phyloP scores from a whole-genome alignment of 768 basidiomycete genomes.

The Macrolepiota fuliginosa region DNA sequence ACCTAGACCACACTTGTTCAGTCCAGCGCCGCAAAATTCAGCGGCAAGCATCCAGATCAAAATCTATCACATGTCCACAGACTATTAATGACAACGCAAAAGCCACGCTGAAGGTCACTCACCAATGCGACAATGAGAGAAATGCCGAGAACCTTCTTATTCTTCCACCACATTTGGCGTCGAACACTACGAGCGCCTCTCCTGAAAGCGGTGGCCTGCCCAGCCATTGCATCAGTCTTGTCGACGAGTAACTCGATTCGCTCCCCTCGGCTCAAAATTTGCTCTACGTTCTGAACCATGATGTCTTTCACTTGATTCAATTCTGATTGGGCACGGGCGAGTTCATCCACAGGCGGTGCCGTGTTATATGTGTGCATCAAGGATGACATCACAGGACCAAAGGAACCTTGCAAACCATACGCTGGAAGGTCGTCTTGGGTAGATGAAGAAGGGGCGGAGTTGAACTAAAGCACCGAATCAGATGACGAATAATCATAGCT shows the following conservation, averaged over 20 bases:
- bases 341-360: conserved; percentile 82
- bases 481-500: conserved; percentile 7
- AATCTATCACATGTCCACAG: conserved; percentile 38
- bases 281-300: conserved; percentile 98
- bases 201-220: conserved; percentile 91
- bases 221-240: conserved; percentile 95
- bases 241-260: conserved; percentile 94
- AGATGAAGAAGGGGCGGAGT: conserved; percentile 61
- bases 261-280: conserved; percentile 92
- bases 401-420: conserved; percentile 68
- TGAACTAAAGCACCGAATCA: conserved; percentile 42
- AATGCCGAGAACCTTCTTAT: conserved; percentile 65
- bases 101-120: conserved; percentile 24
- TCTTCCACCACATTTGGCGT: conserved; percentile 90
- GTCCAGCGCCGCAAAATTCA: conserved; percentile 83
- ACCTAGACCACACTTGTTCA: conserved; percentile 59
- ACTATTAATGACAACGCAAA: conserved; percentile 4
- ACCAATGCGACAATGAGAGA: conserved; percentile 71
- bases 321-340: conserved; percentile 87
- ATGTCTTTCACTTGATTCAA: conserved; percentile 91
- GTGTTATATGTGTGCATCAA: conserved; percentile 90
- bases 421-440: conserved; percentile 53
- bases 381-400: conserved; percentile 65
- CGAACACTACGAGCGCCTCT: conserved; percentile 82
- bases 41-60: conserved; percentile 82